A percentile compares a stretch with the other conserved stretches of the same genome.
These are phyloP conservation scores for Termitomyces sp. DNA, from an alignment of 768 basidiomycete species.

Conservation along the genomic window DNA sequence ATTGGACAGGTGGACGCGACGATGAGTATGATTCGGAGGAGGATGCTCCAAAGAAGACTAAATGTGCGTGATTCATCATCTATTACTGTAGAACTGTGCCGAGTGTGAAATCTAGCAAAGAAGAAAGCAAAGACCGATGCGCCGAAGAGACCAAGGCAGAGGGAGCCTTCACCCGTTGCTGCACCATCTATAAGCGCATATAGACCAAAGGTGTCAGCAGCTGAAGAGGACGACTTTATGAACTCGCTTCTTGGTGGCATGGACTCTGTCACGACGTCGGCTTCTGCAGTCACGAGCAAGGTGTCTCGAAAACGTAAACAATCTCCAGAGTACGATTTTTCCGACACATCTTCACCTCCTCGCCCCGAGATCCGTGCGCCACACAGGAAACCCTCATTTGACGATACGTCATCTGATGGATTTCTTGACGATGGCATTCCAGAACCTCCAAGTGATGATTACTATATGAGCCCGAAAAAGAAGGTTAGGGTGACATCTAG, in stretches of 20 bases:
- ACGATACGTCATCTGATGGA: conserved; percentile 47
- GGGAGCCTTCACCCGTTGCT: conserved; percentile 47
- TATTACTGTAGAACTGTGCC: neutral
- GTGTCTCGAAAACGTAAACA: conserved; percentile 66
- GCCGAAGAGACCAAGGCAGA: conserved; percentile 42
- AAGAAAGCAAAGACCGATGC: conserved; percentile 39
- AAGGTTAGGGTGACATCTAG: conserved; percentile 43
- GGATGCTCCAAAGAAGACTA: conserved; percentile 43
- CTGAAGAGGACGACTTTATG: conserved; percentile 91
- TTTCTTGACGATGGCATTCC: conserved; percentile 29
- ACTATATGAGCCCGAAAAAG: conserved; percentile 68
- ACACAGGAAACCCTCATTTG: conserved; percentile 28
- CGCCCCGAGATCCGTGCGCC: conserved; percentile 27
- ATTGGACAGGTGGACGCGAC: conserved; percentile 68
- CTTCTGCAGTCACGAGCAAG: conserved; percentile 24
- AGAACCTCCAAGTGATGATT: conserved; percentile 55
- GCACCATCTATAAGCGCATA: conserved; percentile 76
- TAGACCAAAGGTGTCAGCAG: conserved; percentile 67
- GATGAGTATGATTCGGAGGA: conserved; percentile 58
- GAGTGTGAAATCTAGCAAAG: conserved; percentile 22
- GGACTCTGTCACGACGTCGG: conserved; percentile 44
- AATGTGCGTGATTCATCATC: conserved; percentile 26
- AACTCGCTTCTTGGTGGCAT: conserved; percentile 70
- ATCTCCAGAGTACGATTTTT: conserved; percentile 41
- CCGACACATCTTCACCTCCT: conserved; percentile 37